Evolutionary conservation across 306 rosid species (phyloP), one percentile per base, ranked within the genome.

Genomic region (Abrus pulchellus): DNA sequence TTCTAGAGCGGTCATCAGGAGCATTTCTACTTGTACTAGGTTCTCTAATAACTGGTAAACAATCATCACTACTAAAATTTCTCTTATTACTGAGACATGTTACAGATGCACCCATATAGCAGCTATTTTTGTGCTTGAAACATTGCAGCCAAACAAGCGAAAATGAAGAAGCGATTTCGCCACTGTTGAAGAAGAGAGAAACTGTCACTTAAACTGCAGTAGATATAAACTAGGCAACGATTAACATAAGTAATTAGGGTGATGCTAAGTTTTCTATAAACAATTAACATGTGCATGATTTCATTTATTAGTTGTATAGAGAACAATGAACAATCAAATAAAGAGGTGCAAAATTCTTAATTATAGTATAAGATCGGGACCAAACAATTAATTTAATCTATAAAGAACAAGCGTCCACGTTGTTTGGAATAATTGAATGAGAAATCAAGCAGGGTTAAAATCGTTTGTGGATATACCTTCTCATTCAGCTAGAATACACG

Each of bases 151-250:
- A 41, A 44, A 62, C 68, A 71, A 56, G 32, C 84, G 59, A 60
- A 11, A 79, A 80, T 78, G 80, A 75, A 78, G 82, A 85, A 74
- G 79, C 81, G 85, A 79, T 75, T 69, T 78, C 67, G 67, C 80
- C 87, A 69, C 90, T 81, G 90, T 84, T 68, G 64, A 80, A 50
- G 49, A 84, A 66, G 56, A 78, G 59, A n/a, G 33, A 27, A 70
- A 75, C 43, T 20, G 44, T 60, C 77, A 82, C 45, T 75, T 45
- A 44, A 75, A 77, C 36, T 44, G 75, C 41, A 65, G 43, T 48
- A 65, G 43, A 61, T 34, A 79, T 60, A 54, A 30, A 49, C 56
- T 66, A 32, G 54, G 72, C 41, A 65, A 41, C 34, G 80, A n/a
- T 45, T 59, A 69, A 47, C 11, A 75, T 3, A 54, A 12, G 78